These are phyloP conservation scores for Terfezia claveryi DNA, from an alignment of 495 filamentous ascomycete genomes.

Conservation along the genomic window DNA sequence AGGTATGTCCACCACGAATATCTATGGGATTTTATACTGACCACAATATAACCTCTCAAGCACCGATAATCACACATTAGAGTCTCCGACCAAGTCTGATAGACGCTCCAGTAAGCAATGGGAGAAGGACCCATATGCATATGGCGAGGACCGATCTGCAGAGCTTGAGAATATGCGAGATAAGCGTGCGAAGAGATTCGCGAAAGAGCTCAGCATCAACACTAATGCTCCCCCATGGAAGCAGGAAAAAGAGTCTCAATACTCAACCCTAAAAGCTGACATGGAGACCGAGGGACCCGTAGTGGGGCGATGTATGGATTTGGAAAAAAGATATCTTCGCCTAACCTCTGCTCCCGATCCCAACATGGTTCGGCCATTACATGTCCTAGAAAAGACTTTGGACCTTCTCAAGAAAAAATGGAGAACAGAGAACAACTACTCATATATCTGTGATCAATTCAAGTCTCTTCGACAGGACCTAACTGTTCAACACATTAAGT, in stretches of 20 bases:
- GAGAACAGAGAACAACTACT: conserved; percentile 81
- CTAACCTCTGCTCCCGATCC: conserved; percentile 76
- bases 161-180: conserved; percentile 85
- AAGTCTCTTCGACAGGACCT: conserved; percentile 96
- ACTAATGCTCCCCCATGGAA: background rate
- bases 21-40: background rate
- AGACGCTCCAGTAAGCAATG: background rate
- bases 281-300: conserved; percentile 43
- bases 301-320: conserved; percentile 56
- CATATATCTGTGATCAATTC: conserved; percentile 96
- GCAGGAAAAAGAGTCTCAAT: background rate
- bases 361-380: conserved; percentile 65
- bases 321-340: conserved; percentile 89
- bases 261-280: conserved; percentile 21
- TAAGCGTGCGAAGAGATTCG: conserved; percentile 72
- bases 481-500: conserved; percentile 91
- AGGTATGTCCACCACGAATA: background rate
- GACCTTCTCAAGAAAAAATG: conserved; percentile 84
- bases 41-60: background rate
- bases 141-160: conserved; percentile 29
- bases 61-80: conserved; percentile 16
- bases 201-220: conserved; percentile 35
- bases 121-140: conserved; percentile 20
- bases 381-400: conserved; percentile 57
- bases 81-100: background rate